Evolutionary conservation across 345 rosid genomes (phyloP).

Genomic region (Camelina neglecta): DNA sequence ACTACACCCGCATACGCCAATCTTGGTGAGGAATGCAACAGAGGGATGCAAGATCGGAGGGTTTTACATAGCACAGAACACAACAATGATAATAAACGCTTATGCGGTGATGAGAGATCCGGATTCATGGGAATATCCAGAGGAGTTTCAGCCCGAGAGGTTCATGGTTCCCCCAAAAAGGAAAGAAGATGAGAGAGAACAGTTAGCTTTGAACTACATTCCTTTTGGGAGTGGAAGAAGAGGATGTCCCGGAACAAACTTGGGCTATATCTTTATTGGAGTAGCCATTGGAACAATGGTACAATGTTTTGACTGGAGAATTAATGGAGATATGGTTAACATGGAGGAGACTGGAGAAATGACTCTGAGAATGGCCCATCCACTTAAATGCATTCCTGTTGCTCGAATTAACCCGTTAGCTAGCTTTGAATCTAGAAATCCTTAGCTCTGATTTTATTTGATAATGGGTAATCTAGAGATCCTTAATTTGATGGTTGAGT

Average conservation of each 20-base stretch:
- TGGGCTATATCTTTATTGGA: constrained; percentile 35
- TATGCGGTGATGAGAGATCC: constrained; percentile 53
- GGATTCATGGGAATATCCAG: constrained; percentile 42
- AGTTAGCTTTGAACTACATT: constrained; percentile 34
- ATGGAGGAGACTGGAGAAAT: constrained; percentile 45
- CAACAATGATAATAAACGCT: constrained; percentile 37
- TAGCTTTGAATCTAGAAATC: constrained; percentile 14
- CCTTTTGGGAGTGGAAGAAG: constrained; percentile 49
- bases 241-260: constrained; percentile 42
- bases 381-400: constrained; percentile 43
- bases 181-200: constrained; percentile 25
- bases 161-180: constrained; percentile 33
- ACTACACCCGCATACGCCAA: constrained; percentile 39
- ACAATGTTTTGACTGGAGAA: constrained; percentile 46
- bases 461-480: constrained; percentile 4
- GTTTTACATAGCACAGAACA: constrained; percentile 41
- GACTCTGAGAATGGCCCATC: constrained; percentile 44
- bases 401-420: constrained; percentile 43
- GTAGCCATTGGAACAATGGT: constrained; percentile 42
- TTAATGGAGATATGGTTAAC: constrained; percentile 28
- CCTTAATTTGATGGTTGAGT: constrained; percentile 22
- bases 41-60: constrained; percentile 43
- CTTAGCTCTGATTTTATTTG: background rate
- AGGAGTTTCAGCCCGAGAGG: constrained; percentile 45
- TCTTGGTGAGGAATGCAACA: constrained; percentile 33